Evolutionary conservation across 2,329 filamentous ascomycete species (phyloP).

Genomic region (Diaporthe citriasiana): DNA sequence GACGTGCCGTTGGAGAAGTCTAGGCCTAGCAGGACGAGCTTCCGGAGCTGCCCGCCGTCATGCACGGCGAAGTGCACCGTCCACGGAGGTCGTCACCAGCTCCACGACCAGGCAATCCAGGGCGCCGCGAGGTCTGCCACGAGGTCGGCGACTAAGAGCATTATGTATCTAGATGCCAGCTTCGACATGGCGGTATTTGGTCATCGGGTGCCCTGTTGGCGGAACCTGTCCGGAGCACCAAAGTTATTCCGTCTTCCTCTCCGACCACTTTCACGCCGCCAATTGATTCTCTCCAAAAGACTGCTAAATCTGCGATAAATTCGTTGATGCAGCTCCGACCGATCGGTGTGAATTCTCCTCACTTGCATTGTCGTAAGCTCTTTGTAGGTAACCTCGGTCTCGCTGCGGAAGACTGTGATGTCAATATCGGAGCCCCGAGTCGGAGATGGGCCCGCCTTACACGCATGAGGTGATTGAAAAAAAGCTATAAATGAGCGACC

Average conservation of each 20-base stretch:
- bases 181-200: no score
- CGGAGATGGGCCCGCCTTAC: background rate
- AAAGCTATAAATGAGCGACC: background rate
- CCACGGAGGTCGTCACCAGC: background rate
- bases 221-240: background rate
- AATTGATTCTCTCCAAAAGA: background rate
- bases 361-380: background rate
- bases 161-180: no score
- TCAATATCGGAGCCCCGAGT: constrained; percentile 4
- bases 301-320: background rate
- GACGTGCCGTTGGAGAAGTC: background rate
- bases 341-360: background rate
- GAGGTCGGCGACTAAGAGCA: background rate
- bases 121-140: background rate
- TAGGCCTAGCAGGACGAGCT: background rate
- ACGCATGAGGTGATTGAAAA: background rate
- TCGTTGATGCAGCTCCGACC: background rate
- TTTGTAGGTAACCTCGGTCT: background rate
- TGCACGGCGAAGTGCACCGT: background rate
- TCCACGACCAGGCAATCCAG: background rate
- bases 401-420: background rate
- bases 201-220: background rate
- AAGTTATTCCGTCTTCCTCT: background rate
- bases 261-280: background rate
- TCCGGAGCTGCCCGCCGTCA: background rate